A percentile compares a stretch with the other conserved stretches of the same genome.
Conservation (phyloP, 805 yeast species). For the Jamesozyma gamospora region DNA sequence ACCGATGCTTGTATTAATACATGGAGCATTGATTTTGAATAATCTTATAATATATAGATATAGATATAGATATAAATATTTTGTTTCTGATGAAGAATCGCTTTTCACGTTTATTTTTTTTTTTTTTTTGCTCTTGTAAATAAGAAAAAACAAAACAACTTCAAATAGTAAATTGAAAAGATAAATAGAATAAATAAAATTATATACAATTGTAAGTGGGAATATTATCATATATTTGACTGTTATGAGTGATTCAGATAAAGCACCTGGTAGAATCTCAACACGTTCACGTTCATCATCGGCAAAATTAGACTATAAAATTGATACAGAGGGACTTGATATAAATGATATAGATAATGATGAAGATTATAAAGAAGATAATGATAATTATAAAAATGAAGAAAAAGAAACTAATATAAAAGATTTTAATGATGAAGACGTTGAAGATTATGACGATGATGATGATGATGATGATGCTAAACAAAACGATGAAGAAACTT, state of each 20-base stretch:
- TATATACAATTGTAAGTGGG: too few species aligned
- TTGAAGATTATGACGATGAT: slow-evolving; percentile 17
- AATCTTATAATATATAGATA: background rate
- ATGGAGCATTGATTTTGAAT: slow-evolving; percentile 41
- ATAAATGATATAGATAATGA: slow-evolving; percentile 22
- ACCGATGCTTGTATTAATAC: slow-evolving; percentile 69
- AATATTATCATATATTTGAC: too few species aligned
- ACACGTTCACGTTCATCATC: slow-evolving; percentile 17
- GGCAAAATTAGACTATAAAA: slow-evolving; percentile 18
- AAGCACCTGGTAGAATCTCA: background rate
- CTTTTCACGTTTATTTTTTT: slow-evolving; percentile 1
- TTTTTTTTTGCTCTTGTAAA: background rate
- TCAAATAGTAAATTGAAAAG: too few species aligned
- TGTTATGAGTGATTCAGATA: slow-evolving; percentile 1
- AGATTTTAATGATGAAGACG: slow-evolving; percentile 15
- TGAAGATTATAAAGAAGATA: slow-evolving; percentile 17
- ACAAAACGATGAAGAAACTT: slow-evolving; percentile 17
- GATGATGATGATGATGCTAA: slow-evolving; percentile 18
- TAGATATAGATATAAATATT: background rate
- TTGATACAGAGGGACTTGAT: slow-evolving; percentile 26
- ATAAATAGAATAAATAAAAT: too few species aligned
- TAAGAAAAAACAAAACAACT: too few species aligned
- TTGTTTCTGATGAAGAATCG: background rate
- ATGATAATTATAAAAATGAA: slow-evolving; percentile 4
- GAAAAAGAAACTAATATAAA: slow-evolving; percentile 6